Conservation (phyloP, 768 basidiomycete species). For the Leccinum longicurvipes region DNA sequence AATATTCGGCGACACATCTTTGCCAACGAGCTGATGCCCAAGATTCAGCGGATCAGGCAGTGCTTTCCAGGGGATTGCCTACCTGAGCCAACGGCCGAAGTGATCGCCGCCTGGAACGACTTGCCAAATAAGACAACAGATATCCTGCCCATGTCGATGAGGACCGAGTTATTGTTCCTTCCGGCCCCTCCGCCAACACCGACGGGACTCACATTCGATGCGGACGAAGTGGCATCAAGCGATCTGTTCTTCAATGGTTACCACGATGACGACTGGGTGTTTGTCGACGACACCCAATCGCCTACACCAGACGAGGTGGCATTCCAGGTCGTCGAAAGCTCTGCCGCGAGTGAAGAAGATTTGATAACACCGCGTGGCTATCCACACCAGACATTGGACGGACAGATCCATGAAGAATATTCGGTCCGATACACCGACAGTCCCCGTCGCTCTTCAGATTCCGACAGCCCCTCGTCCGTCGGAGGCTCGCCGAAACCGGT, state of each 20-base stretch:
- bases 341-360: background rate
- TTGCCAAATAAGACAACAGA: slow-evolving; percentile 24
- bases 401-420: background rate
- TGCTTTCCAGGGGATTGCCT: slow-evolving; percentile 14
- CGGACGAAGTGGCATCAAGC: slow-evolving; percentile 1
- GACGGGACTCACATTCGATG: background rate
- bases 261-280: slow-evolving; percentile 1
- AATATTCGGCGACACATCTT: slow-evolving; percentile 9
- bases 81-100: slow-evolving; percentile 15
- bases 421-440: background rate
- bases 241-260: background rate
- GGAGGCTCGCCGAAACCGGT: background rate
- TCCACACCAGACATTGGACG: background rate
- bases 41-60: slow-evolving; percentile 13
- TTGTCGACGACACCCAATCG: background rate
- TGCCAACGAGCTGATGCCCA: slow-evolving; percentile 14
- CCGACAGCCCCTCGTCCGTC: slow-evolving; percentile 11
- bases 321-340: background rate
- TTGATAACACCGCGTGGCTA: background rate
- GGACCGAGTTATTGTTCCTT: background rate
- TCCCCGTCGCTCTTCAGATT: slow-evolving; percentile 7
- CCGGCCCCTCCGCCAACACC: slow-evolving; percentile 24
- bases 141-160: slow-evolving; percentile 7
- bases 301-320: slow-evolving; percentile 1
- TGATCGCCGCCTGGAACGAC: slow-evolving; percentile 22